phyloP scores from a whole-genome alignment of 73 alveolate genomes.

The Stentor coeruleus region DNA sequence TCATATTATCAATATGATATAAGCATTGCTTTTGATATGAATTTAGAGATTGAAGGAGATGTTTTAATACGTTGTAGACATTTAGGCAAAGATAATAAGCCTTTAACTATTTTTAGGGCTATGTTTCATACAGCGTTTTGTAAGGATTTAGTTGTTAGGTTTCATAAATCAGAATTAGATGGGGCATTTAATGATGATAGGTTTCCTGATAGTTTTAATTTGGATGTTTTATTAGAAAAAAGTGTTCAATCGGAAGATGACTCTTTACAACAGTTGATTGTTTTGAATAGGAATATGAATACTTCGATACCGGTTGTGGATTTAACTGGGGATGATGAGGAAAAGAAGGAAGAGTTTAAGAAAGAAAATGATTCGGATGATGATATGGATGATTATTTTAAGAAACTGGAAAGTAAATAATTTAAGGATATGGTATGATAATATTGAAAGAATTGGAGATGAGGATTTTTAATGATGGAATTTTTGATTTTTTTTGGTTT shows the following conservation, averaged over 20 bases:
- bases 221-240: not conserved
- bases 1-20: not conserved
- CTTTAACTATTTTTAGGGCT: not conserved
- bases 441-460: no score
- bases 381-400: not conserved
- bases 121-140: conserved; percentile 20
- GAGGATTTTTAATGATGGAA: no score
- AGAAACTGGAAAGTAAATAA: not conserved
- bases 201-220: not conserved
- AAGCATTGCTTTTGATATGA: not conserved
- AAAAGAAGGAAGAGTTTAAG: not conserved
- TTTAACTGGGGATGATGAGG: no score
- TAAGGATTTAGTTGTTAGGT: not conserved
- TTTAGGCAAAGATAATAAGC: not conserved
- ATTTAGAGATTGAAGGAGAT: conserved; percentile 10
- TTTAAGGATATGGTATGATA: no score
- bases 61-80: conserved; percentile 3
- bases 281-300: no score
- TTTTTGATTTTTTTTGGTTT: no score
- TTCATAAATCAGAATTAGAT: not conserved
- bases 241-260: not conserved
- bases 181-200: not conserved
- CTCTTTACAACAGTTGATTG: no score
- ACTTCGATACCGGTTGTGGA: no score
- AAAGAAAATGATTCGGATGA: not conserved